phyloP scores from a whole-genome alignment of 73 alveolate species.

The Uronychia binucleata region DNA sequence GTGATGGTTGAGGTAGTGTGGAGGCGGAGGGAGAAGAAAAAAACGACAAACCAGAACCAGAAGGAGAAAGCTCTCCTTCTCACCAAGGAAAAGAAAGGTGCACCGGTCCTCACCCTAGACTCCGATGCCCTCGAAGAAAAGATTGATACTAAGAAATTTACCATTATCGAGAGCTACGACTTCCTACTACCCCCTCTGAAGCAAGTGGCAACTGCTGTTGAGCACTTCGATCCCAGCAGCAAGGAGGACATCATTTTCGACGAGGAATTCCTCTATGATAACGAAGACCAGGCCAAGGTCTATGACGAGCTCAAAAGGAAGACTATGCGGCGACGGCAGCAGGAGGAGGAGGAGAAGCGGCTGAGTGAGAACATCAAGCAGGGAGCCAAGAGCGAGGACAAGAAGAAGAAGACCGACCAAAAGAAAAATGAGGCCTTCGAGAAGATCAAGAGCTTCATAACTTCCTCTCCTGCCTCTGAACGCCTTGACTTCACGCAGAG shows the following conservation, averaged over 20 bases:
- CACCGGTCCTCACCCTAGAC: not conserved
- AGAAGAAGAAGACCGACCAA: conserved; percentile 32
- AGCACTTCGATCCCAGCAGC: conserved; percentile 5
- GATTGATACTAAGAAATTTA: not conserved
- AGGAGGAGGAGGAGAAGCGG: conserved; percentile 65
- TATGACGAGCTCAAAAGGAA: conserved; percentile 47
- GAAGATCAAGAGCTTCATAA: conserved; percentile 58
- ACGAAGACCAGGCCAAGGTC: conserved; percentile 63
- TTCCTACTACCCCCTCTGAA: not conserved
- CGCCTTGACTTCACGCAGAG: conserved; percentile 69
- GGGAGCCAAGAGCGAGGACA: conserved; percentile 16
- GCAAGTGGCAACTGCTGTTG: not conserved
- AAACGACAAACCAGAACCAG: not conserved
- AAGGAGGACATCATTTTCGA: conserved; percentile 47
- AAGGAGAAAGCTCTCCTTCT: not conserved
- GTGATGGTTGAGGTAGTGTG: too few relatives aligned
- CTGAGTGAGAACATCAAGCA: conserved; percentile 54
- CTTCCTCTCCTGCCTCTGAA: conserved; percentile 43
- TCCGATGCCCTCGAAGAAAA: not conserved
- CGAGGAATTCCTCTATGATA: conserved; percentile 57
- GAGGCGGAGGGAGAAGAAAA: not conserved
- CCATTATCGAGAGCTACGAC: not conserved
- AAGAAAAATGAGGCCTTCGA: conserved; percentile 41
- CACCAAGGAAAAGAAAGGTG: not conserved
- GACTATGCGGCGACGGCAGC: conserved; percentile 37